Percentiles rank a stretch among this genome's conserved stretches.
Conservation (phyloP, 2,329 filamentous ascomycete species). For the Phymatotrichopsis omnivora region DNA sequence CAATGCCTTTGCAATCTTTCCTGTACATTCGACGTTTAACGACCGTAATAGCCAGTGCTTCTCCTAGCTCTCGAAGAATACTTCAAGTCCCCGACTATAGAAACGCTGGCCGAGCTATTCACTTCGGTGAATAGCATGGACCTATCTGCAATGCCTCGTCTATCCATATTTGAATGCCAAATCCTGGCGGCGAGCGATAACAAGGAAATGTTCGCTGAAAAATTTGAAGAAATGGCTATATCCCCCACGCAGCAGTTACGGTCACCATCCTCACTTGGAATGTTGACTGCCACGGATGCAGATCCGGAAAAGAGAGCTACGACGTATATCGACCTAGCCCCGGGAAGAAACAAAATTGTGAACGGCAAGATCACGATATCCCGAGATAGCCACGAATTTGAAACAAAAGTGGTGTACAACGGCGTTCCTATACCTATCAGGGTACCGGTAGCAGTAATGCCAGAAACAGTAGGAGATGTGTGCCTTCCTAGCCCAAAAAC, state of each 20-base stretch:
- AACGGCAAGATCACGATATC: constrained; percentile 36
- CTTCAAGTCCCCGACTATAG: constrained; percentile 79
- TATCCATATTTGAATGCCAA: constrained; percentile 73
- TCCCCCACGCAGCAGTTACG: constrained; percentile 33
- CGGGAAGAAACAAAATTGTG: constrained; percentile 29
- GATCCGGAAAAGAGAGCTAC: constrained; percentile 27
- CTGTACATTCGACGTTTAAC: constrained; percentile 22
- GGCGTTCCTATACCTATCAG: constrained; percentile 95
- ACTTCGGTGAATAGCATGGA: constrained; percentile 95
- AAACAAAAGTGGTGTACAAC: constrained; percentile 91
- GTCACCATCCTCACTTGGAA: constrained; percentile 23
- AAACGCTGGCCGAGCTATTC: constrained; percentile 81
- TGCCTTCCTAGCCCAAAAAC: too few relatives aligned
- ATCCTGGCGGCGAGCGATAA: constrained; percentile 84
- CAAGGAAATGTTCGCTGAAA: constrained; percentile 94
- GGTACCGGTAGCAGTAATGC: constrained; percentile 83
- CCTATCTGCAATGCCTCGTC: constrained; percentile 76
- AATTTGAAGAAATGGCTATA: constrained; percentile 63
- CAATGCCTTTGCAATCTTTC: constrained; percentile 2
- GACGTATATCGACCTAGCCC: constrained; percentile 31
- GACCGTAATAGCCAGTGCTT: constrained; percentile 67
- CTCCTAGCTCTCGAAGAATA: constrained; percentile 91
- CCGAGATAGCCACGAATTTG: constrained; percentile 93
- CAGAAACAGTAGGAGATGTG: constrained; percentile 82
- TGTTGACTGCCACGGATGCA: constrained; percentile 18